Conservation (phyloP, 2,329 filamentous ascomycete genomes). For the Ophiocordyceps australis region DNA sequence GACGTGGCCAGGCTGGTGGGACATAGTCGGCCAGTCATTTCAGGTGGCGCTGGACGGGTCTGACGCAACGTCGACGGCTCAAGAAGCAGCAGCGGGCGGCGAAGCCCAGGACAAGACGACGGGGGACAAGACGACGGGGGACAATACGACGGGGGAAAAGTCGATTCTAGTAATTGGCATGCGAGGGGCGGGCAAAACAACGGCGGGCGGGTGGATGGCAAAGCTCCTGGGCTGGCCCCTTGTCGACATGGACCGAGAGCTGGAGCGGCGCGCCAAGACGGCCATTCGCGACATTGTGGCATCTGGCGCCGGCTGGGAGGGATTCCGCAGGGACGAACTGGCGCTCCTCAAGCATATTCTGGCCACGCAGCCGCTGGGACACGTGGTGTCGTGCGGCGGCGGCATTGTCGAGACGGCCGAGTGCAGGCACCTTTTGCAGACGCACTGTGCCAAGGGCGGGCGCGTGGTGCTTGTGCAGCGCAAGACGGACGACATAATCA, state of each 20-base stretch:
- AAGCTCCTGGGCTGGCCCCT: constrained; percentile 58
- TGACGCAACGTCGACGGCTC: constrained; percentile 24
- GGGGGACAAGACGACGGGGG: no score
- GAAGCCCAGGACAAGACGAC: no score
- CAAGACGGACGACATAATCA: constrained; percentile 72
- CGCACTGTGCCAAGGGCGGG: constrained; percentile 60
- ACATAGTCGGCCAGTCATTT: constrained; percentile 65
- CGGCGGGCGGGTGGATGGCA: constrained; percentile 72
- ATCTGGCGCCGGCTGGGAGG: constrained; percentile 58
- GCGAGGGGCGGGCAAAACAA: constrained; percentile 94
- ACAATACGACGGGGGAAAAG: no score
- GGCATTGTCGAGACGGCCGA: constrained; percentile 77
- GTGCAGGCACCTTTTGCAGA: constrained; percentile 55
- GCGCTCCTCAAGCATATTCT: constrained; percentile 56
- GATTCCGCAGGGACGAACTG: constrained; percentile 67
- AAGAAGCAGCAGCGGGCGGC: constrained; percentile 2
- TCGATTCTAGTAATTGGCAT: constrained; percentile 94
- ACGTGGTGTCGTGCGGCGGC: constrained; percentile 87
- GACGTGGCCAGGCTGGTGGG: constrained; percentile 99
- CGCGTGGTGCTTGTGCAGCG: constrained; percentile 77
- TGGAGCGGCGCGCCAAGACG: constrained; percentile 56
- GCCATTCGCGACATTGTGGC: constrained; percentile 78
- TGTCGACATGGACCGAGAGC: constrained; percentile 72
- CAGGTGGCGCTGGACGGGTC: constrained; percentile 58
- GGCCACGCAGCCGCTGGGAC: constrained; percentile 52